phyloP scores from a whole-genome alignment of 768 basidiomycete genomes.

The Coprinopsis sp. region DNA sequence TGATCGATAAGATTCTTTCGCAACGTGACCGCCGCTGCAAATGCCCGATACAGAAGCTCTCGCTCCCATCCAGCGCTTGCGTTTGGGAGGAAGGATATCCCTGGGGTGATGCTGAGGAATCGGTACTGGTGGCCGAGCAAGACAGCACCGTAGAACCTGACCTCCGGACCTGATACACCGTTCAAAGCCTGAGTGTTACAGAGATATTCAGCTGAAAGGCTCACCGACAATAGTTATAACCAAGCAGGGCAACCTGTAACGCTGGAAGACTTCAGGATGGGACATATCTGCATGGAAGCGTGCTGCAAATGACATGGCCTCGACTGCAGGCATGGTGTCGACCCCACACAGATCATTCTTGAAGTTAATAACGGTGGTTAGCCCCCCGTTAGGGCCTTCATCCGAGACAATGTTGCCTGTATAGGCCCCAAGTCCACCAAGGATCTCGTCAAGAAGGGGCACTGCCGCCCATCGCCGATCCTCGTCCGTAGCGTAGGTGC shows the following conservation, averaged over 20 bases:
- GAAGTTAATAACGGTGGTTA: slow-evolving; percentile 7
- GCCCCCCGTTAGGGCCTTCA: neutral
- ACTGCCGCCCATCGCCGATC: slow-evolving; percentile 7
- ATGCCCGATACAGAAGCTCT: slow-evolving; percentile 14
- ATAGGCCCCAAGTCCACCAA: neutral
- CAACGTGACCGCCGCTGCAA: slow-evolving; percentile 17
- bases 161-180: slow-evolving; percentile 9
- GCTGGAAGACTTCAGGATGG: slow-evolving; percentile 1
- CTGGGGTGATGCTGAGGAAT: slow-evolving; percentile 17
- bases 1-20: slow-evolving; percentile 10
- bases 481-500: slow-evolving; percentile 13
- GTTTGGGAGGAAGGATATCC: slow-evolving; percentile 15
- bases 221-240: slow-evolving; percentile 18
- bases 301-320: slow-evolving; percentile 7
- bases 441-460: slow-evolving; percentile 4
- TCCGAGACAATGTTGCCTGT: slow-evolving; percentile 6
- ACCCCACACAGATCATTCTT: slow-evolving; percentile 11
- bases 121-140: slow-evolving; percentile 15
- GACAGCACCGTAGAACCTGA: slow-evolving; percentile 18
- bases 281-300: slow-evolving; percentile 1
- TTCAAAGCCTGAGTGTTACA: slow-evolving; percentile 9
- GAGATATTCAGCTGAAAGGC: slow-evolving; percentile 10
- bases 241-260: slow-evolving; percentile 16
- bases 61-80: slow-evolving; percentile 15
- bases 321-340: slow-evolving; percentile 7